Evolutionary conservation across 1,139 yeast species (phyloP).

Genomic region (Blastobotrys serpentis): DNA sequence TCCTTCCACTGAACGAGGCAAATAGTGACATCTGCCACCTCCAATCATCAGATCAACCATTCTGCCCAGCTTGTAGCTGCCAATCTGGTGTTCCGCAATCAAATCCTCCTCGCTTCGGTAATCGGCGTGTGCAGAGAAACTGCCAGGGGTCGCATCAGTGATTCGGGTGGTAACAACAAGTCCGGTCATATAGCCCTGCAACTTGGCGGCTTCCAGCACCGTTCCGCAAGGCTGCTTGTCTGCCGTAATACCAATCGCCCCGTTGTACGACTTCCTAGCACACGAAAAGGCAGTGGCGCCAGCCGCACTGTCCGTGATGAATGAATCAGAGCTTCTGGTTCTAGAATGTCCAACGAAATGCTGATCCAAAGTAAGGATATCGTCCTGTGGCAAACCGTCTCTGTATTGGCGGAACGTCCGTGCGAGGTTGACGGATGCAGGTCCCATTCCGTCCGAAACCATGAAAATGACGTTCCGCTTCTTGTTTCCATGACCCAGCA

Average conservation of each 20-base stretch:
- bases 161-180: slow-evolving; percentile 82
- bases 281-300: slow-evolving; percentile 92
- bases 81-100: slow-evolving; percentile 83
- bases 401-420: slow-evolving; percentile 64
- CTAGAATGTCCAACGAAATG: slow-evolving; percentile 74
- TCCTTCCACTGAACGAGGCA: slow-evolving; percentile 46
- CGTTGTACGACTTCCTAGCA: slow-evolving; percentile 74
- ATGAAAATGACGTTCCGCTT: slow-evolving; percentile 71
- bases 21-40: slow-evolving; percentile 82
- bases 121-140: slow-evolving; percentile 75
- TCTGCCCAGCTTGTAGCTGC: slow-evolving; percentile 71
- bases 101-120: slow-evolving; percentile 72
- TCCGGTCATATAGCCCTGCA: slow-evolving; percentile 75
- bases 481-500: too few species aligned
- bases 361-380: slow-evolving; percentile 59
- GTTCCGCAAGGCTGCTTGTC: slow-evolving; percentile 72
- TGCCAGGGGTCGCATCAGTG: slow-evolving; percentile 88
- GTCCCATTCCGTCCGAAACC: slow-evolving; percentile 94
- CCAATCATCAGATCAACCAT: slow-evolving; percentile 82
- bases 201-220: slow-evolving; percentile 75
- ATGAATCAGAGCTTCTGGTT: slow-evolving; percentile 67
- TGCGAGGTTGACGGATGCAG: slow-evolving; percentile 73
- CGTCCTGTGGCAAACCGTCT: slow-evolving; percentile 51
- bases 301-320: slow-evolving; percentile 88
- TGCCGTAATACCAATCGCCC: slow-evolving; percentile 76